These are phyloP conservation scores for Polyporus arcularius DNA, from an alignment of 768 basidiomycete species.

Conservation along the genomic window DNA sequence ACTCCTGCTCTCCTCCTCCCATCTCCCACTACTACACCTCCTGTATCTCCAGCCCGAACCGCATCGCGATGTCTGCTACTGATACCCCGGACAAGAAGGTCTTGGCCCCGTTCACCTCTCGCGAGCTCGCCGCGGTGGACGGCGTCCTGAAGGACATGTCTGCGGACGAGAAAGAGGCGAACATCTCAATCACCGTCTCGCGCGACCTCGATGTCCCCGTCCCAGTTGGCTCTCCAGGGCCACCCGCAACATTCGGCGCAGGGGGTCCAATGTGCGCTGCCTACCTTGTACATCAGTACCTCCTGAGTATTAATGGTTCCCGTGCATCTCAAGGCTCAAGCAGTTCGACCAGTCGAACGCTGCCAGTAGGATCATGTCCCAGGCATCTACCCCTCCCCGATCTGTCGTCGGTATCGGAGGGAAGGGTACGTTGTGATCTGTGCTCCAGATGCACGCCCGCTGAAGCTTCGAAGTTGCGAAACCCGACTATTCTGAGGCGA, in stretches of 20 bases:
- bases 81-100: constrained; percentile 16
- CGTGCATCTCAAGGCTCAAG: constrained; percentile 56
- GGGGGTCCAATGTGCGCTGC: constrained; percentile 65
- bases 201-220: constrained; percentile 17
- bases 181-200: constrained; percentile 6
- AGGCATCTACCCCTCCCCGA: constrained; percentile 75
- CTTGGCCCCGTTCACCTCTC: constrained; percentile 33
- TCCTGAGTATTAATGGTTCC: not conserved
- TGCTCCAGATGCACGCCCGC: not conserved
- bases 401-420: constrained; percentile 88
- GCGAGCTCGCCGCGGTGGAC: constrained; percentile 52
- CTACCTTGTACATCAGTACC: not conserved
- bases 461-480: constrained; percentile 67
- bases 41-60: not conserved
- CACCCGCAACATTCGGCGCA: constrained; percentile 66
- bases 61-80: constrained; percentile 19
- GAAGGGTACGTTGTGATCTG: constrained; percentile 57
- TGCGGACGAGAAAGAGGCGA: constrained; percentile 31
- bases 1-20: not conserved
- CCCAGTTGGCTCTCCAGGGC: constrained; percentile 8
- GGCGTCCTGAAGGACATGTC: constrained; percentile 53
- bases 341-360: constrained; percentile 76
- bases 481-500: constrained; percentile 97
- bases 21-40: not conserved
- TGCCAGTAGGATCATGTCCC: constrained; percentile 68